Evolutionary conservation across 768 basidiomycete species (phyloP), one percentile per base, ranked within the genome.

Genomic region (Leccinum aurantiacum): DNA sequence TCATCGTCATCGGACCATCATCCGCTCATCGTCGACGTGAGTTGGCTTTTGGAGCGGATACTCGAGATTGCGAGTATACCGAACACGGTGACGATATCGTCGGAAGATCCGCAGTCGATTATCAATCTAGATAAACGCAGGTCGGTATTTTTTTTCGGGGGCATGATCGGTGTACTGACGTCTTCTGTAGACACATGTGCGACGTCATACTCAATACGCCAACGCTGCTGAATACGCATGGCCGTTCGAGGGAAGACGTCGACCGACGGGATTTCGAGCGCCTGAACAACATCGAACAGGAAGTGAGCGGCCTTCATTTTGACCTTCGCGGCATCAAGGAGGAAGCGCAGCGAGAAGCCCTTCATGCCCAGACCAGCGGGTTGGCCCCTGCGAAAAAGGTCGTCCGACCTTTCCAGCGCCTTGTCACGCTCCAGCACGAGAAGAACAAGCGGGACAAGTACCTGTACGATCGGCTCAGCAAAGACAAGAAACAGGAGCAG

Each of bases 101-200:
- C 76, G n/a, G 80, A 81, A 37, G 84, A 85, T 61, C 79, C 79
- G 37, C 80, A 81, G 47, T 80, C 76, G 38, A 80, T 93, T 38
- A 81, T 94, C 49, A 93, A 92, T 67, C 84, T 92, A 64, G 88
- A 92, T 62, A 94, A 94, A 67, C 82, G 92, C 63, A 84, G 91
- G 91, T 90, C 66, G 58, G 81, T 31, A 29, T 47, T 41, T 15
- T 50, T 57, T 62, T 17, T 27, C 4, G 58, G 27, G 13, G 5
- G 33, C 33, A n/a, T 22, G 15, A 47, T 3, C 14, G 22, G n/a
- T n/a, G 6, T 46, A 50, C 62, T 72, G 63, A 71, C 57, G 35
- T 41, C 53, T 57, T 60, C 27, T 61, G 10, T 61, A 92, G 91
- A 65, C 84, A 89, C 62, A 72, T 93, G 22, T 85, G 82, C 69